Evolutionary conservation across 805 yeast genomes (phyloP), one percentile per base, ranked within the genome.

Genomic region (Clavispora carvajalis): DNA sequence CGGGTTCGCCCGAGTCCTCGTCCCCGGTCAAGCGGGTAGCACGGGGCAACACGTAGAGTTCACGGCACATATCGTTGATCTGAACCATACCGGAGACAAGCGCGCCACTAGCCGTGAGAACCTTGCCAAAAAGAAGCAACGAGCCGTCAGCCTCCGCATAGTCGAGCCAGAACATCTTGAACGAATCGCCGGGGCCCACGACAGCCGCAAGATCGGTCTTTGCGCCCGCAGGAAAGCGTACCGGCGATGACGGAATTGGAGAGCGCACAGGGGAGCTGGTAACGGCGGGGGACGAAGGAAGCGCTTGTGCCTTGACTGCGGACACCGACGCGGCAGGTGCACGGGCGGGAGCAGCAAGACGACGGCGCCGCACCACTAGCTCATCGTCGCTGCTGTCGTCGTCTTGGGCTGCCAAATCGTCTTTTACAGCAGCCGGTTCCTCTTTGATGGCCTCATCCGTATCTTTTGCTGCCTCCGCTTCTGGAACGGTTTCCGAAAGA

Each of bases 161-260:
- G 61, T 93, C 99, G 22, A 85, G 63, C 97, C 97, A 93, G 60
- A 75, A 93, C 81, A 91, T 80, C 52, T 77, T 76, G 57, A 89
- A 74, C 1, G 71, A 50, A 33, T 73, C 75, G 35, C 46, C 55
- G 19, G 9, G 31, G 31, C 31, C 31, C 3, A 28, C 5, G 7
- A 28, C 31, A 7, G 11, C 46, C 50, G 5, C 31, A 23, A 33
- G 18, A 8, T 33, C 23, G 18, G 25, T 22, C 36, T 19, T 15
- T 21, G 8, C 16, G 15, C 13, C 12, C 13, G 8, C 16, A 2
- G 29, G 2, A 8, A 16, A n/a, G 15, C 29, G 29, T 5, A 25
- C n/a, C 8, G 29, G 47, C 52, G n/a, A 55, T 36, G 15, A 59
- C 42, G 12, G 49, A 47, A 2, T 55, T 39, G 34, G 56, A 53